These are phyloP conservation scores for Narthecium ossifragum DNA, from an alignment of 106 monocot genomes.

Conservation along the genomic window DNA sequence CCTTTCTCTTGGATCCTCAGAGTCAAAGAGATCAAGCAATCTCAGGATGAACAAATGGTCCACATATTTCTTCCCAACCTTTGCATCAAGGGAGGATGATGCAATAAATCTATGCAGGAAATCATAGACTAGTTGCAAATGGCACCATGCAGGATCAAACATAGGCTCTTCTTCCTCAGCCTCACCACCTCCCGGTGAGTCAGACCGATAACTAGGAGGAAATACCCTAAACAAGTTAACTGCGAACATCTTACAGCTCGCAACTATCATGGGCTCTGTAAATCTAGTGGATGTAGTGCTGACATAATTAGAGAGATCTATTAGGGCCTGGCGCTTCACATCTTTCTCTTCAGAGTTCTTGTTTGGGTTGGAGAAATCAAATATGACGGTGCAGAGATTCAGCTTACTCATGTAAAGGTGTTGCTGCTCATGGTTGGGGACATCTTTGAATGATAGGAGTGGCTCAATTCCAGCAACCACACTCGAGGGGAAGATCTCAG, in stretches of 20 bases:
- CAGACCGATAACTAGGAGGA: slow-evolving; percentile 53
- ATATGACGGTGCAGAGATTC: slow-evolving; percentile 58
- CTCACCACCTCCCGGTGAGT: slow-evolving; percentile 43
- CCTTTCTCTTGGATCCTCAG: slow-evolving; percentile 87
- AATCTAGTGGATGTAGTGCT: slow-evolving; percentile 36
- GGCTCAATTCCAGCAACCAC: slow-evolving; percentile 75
- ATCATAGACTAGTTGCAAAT: slow-evolving; percentile 78
- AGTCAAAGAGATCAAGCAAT: slow-evolving; percentile 81
- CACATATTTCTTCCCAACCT: slow-evolving; percentile 71
- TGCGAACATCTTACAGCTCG: slow-evolving; percentile 71
- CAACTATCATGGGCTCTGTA: slow-evolving; percentile 54
- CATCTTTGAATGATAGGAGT: slow-evolving; percentile 64
- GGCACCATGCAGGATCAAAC: slow-evolving; percentile 85
- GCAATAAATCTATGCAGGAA: slow-evolving; percentile 64
- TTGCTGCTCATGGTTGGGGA: slow-evolving; percentile 49
- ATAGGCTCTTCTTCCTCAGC: slow-evolving; percentile 77
- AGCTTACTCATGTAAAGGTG: slow-evolving; percentile 76
- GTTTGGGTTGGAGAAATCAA: slow-evolving; percentile 66
- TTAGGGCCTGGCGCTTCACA: slow-evolving; percentile 55
- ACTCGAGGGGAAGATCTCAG: slow-evolving; percentile 71
- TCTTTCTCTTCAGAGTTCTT: slow-evolving; percentile 70
- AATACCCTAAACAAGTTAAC: slow-evolving; percentile 69
- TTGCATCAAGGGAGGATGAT: slow-evolving; percentile 59
- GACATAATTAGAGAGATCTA: slow-evolving; percentile 63
- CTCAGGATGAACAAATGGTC: slow-evolving; percentile 71